phyloP scores from a whole-genome alignment of 768 basidiomycete species.

The Kwoniella mangroviensis region DNA sequence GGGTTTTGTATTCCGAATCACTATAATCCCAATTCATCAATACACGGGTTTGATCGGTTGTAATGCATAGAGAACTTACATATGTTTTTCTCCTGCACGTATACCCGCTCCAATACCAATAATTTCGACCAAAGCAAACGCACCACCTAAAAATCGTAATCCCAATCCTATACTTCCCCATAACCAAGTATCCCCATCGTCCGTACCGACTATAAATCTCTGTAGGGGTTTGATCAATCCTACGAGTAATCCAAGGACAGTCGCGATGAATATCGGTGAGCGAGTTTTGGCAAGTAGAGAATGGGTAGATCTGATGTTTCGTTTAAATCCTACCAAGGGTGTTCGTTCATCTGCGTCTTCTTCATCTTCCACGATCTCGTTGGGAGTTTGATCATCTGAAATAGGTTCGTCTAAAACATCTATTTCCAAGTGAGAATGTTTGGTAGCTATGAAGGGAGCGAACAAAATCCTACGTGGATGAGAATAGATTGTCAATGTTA shows the following conservation, averaged over 20 bases:
- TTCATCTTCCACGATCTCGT: constrained; percentile 15
- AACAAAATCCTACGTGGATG: constrained; percentile 1
- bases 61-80: constrained; percentile 21
- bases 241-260: constrained; percentile 45
- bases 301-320: constrained; percentile 2
- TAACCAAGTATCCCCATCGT: constrained; percentile 32
- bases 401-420: constrained; percentile 10
- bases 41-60: background rate
- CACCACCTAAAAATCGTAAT: constrained; percentile 35
- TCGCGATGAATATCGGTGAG: constrained; percentile 36
- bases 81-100: constrained; percentile 36
- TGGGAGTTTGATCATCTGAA: background rate
- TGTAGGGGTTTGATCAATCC: constrained; percentile 50
- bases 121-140: constrained; percentile 48
- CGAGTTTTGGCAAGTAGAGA: constrained; percentile 2
- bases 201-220: constrained; percentile 34
- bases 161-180: constrained; percentile 51
- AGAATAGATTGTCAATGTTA: too few relatives aligned
- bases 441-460: constrained; percentile 20
- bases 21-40: background rate
- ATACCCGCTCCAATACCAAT: constrained; percentile 42
- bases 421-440: background rate
- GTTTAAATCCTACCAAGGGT: constrained; percentile 36
- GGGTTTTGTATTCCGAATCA: constrained; percentile 40
- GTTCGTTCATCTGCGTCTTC: constrained; percentile 47